Percentiles rank a stretch among this genome's conserved stretches.
Conservation (phyloP, 139 green algal species). For the Tetraselmis chui region DNA sequence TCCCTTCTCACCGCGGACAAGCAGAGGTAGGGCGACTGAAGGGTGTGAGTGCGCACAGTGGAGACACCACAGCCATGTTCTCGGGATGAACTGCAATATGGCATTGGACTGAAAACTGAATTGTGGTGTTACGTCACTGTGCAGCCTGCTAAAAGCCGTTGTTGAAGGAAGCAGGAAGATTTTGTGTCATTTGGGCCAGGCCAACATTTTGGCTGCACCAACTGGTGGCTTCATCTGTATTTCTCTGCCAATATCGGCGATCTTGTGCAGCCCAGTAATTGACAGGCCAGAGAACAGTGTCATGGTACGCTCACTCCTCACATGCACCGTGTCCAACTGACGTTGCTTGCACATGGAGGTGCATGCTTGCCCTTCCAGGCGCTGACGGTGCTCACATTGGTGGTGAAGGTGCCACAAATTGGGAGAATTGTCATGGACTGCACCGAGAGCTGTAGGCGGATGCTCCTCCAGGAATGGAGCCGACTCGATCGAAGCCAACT, state of each 20-base stretch:
- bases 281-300: neutral
- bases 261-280: neutral
- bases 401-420: neutral
- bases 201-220: neutral
- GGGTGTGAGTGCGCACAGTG: too few species aligned
- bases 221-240: neutral
- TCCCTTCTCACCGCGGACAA: too few species aligned
- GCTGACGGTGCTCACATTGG: neutral
- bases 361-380: neutral
- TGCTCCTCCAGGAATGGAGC: neutral
- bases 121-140: too few species aligned
- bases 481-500: neutral
- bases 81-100: too few species aligned
- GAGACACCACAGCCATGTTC: too few species aligned
- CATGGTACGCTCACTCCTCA: too few species aligned
- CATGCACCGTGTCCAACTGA: too few species aligned
- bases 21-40: too few species aligned
- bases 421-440: neutral
- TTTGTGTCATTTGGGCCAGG: neutral
- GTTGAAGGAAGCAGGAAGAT: neutral
- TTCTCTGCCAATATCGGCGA: neutral
- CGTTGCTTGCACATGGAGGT: too few species aligned
- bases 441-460: neutral
- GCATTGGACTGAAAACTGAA: too few species aligned
- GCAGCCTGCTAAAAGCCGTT: too few species aligned